Base-by-base conservation (phyloP, 768 basidiomycete species). In the Cubamyces sp. region DNA sequence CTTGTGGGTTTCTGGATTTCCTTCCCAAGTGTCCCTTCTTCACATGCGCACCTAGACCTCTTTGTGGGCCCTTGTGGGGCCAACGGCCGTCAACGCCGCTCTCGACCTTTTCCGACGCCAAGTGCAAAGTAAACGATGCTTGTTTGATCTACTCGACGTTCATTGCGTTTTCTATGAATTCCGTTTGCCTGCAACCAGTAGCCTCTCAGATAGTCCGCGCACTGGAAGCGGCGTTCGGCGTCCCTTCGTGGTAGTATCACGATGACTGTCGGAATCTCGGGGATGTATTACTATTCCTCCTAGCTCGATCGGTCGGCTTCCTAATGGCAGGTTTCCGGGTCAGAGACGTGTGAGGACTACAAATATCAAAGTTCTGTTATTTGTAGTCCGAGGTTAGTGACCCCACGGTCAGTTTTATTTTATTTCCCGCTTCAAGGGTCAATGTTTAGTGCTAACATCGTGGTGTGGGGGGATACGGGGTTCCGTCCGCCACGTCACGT, bases 21-120 rank as follows among this genome's bases (percentile, higher is more conserved):
- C 57, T 30, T 57, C 48, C 43, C 50, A 23, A 58, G 57, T 49
- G 47, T 14, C 48, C 26, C 25, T 19, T 15, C 46, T 50, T 57
- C 56, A 46, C 47, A 57, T 48, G 39, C 19, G 19, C 19, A 34
- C 5, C 28, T n/a, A 16, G 48, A 49, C 48, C 26, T 16, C 16
- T 3, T 42, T 58, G 57, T 58, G 57, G 47, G 30, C 40, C 5
- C 23, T 28, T 58, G 57, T 58, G 57, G 57, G 49, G 57, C 48
- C 57, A 41, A 47, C n/a, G 12, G 57, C 48, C 41, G 57, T 40
- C 57, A 41, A 47, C n/a, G 12, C 23, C 5, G 12, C n/a, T 25
- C 46, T 25, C 46, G 19, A 21, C 19, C 23, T 25, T 9, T 5
- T 9, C 34, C 34, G 34, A 34, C 11, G 9, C 9, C 34, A 34